phyloP scores from a whole-genome alignment of 768 basidiomycete genomes.

The Hypholoma sublateritium region DNA sequence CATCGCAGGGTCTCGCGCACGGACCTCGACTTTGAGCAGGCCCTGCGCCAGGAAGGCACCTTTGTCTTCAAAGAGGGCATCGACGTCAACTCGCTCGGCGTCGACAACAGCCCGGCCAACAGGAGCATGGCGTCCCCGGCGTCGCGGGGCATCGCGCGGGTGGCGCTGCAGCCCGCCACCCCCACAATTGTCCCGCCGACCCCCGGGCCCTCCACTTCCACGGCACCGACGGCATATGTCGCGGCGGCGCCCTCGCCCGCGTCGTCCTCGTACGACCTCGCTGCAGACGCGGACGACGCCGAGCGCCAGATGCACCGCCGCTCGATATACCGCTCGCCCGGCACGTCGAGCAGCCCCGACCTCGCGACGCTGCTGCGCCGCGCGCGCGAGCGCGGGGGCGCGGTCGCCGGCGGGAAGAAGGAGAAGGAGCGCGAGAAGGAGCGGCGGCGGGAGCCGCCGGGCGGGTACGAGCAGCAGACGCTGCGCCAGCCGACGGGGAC shows the following conservation, averaged over 20 bases:
- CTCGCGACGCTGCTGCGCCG: constrained; percentile 84
- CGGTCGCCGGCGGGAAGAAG: constrained; percentile 17
- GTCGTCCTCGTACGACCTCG: constrained; percentile 57
- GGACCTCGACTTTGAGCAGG: constrained; percentile 83
- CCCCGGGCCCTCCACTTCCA: constrained; percentile 28
- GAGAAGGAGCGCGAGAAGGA: constrained; percentile 11
- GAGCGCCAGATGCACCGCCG: constrained; percentile 76
- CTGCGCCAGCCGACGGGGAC: constrained; percentile 7
- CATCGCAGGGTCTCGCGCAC: constrained; percentile 66
- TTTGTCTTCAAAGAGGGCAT: constrained; percentile 68
- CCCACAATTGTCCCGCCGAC: constrained; percentile 69
- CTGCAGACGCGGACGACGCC: constrained; percentile 65
- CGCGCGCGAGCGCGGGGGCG: constrained; percentile 67
- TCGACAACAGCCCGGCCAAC: constrained; percentile 43
- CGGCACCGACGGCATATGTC: neutral
- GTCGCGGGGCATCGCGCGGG: constrained; percentile 20
- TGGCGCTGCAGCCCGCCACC: constrained; percentile 48
- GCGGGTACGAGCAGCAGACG: constrained; percentile 8
- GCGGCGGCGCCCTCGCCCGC: constrained; percentile 36
- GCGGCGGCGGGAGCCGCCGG: neutral
- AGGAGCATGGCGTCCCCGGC: constrained; percentile 33
- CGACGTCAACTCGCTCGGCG: constrained; percentile 67
- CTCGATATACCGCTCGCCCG: constrained; percentile 84
- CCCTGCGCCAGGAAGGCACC: constrained; percentile 64
- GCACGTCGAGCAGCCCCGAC: constrained; percentile 91